Conservation (phyloP, 73 alveolate genomes). For the Durusdinium trenchii region DNA sequence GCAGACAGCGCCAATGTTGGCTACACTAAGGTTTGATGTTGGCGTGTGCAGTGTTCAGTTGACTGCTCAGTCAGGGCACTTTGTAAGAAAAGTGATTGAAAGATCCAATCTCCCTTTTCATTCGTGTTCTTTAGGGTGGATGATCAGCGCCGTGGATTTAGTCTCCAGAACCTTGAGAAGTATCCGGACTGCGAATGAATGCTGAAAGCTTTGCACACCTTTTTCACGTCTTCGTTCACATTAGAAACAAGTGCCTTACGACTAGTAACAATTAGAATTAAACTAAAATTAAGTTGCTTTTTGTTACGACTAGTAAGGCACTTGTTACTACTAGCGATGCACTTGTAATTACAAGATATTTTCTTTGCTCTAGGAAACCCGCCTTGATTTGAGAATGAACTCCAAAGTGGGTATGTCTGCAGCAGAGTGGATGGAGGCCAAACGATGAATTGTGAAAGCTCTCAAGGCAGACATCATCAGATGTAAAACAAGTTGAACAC, state of each 20-base stretch:
- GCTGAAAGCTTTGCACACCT: no score
- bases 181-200: constrained; percentile 23
- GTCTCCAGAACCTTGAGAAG: constrained; percentile 17
- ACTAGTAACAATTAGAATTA: no score
- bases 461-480: neutral
- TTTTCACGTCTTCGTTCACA: no score
- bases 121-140: neutral
- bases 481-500: neutral
- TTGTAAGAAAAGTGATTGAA: neutral
- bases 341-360: neutral
- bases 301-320: neutral
- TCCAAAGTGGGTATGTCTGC: constrained; percentile 24
- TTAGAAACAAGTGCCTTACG: no score
- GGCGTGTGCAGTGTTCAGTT: constrained; percentile 75
- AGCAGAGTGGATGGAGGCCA: constrained; percentile 60
- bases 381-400: constrained; percentile 71
- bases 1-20: no score
- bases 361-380: neutral
- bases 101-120: neutral
- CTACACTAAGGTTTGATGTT: constrained; percentile 40
- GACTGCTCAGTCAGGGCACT: neutral
- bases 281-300: neutral
- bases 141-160: constrained; percentile 48
- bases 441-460: neutral
- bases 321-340: neutral